Conservation (phyloP, 257 asterid species). For the Solanum commersonii region DNA sequence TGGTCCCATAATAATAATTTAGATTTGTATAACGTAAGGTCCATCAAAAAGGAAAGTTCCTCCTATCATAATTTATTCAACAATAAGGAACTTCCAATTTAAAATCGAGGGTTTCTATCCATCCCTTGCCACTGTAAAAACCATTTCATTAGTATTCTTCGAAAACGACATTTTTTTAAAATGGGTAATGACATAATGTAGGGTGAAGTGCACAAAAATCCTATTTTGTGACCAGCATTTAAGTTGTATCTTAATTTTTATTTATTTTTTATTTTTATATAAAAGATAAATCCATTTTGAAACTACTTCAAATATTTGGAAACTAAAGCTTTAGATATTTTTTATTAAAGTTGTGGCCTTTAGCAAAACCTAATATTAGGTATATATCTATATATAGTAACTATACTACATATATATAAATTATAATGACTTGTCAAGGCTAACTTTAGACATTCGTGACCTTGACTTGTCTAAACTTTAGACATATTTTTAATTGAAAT, state of each 20-base stretch:
- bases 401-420: too few relatives aligned
- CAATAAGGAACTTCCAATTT: fast-evolving
- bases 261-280: too few relatives aligned
- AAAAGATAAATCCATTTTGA: neutral
- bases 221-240: neutral
- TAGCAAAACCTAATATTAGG: neutral
- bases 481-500: neutral
- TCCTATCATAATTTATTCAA: too few relatives aligned
- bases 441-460: too few relatives aligned
- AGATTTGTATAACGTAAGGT: too few relatives aligned
- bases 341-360: neutral
- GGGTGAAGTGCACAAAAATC: neutral
- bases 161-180: too few relatives aligned
- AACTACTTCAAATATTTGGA: neutral
- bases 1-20: too few relatives aligned
- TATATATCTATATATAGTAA: too few relatives aligned
- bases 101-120: neutral
- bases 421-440: too few relatives aligned
- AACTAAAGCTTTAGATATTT: too few relatives aligned
- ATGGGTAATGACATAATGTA: neutral
- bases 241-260: neutral
- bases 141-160: neutral
- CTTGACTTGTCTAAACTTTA: too few relatives aligned
- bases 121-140: neutral
- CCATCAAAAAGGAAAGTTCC: too few relatives aligned